Evolutionary conservation across 495 filamentous ascomycete genomes (phyloP).

Genomic region (Aspergillus cavernicola): DNA sequence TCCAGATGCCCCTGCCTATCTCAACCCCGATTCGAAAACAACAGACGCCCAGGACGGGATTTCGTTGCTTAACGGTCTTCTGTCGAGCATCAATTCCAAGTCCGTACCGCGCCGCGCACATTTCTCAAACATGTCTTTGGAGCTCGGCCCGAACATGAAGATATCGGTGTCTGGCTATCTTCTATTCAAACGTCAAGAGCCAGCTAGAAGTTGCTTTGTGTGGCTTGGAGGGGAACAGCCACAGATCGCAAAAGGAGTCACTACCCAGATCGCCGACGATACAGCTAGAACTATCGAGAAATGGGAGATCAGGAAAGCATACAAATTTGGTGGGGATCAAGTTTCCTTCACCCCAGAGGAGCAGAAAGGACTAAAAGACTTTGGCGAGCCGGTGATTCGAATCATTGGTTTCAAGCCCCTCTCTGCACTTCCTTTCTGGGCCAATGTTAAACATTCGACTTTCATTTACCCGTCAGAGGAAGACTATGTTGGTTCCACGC

Average conservation of each 20-base stretch:
- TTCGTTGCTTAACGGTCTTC: slow-evolving; percentile 71
- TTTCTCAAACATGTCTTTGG: slow-evolving; percentile 79
- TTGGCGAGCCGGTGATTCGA: slow-evolving; percentile 77
- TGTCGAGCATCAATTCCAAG: slow-evolving; percentile 88
- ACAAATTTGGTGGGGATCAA: slow-evolving; percentile 91
- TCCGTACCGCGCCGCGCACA: slow-evolving; percentile 81
- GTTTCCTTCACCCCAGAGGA: slow-evolving; percentile 84
- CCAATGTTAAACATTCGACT: slow-evolving; percentile 74
- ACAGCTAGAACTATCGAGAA: slow-evolving; percentile 74
- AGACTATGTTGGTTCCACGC: slow-evolving; percentile 81
- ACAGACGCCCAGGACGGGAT: slow-evolving; percentile 66
- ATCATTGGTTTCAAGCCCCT: slow-evolving; percentile 93
- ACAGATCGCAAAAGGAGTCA: slow-evolving; percentile 72
- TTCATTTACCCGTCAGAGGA: slow-evolving; percentile 96
- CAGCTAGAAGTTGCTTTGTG: slow-evolving; percentile 76
- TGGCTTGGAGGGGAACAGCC: slow-evolving; percentile 79
- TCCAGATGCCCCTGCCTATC: slow-evolving; percentile 61
- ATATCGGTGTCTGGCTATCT: slow-evolving; percentile 94
- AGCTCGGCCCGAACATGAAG: slow-evolving; percentile 77
- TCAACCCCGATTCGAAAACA: slow-evolving; percentile 45
- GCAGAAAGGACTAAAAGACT: slow-evolving; percentile 66
- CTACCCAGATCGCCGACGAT: slow-evolving; percentile 69
- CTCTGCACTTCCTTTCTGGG: slow-evolving; percentile 74
- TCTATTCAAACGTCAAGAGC: slow-evolving; percentile 75
- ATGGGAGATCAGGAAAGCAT: slow-evolving; percentile 81